Conservation (phyloP, 306 rosid species). For the Cyclanthera cordifolia region DNA sequence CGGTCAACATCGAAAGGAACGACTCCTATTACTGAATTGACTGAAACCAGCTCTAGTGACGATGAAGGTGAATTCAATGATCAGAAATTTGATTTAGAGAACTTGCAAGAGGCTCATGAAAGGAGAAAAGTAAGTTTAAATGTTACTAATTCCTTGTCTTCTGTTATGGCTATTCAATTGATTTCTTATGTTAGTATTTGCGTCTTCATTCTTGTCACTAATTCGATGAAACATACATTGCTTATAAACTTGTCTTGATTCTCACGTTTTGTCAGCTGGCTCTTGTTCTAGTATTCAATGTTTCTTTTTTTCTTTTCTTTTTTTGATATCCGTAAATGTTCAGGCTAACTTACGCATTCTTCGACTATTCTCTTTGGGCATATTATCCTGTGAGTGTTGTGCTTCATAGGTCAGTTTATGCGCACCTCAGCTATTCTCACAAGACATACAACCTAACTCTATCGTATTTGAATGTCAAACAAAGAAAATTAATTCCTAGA, state of each 20-base stretch:
- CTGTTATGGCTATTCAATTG: background rate
- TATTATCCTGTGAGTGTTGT: no score
- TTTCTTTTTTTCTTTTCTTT: no score
- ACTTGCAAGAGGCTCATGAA: slow-evolving; percentile 22
- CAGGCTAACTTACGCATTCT: no score
- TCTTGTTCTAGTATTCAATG: background rate
- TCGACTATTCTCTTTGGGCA: no score
- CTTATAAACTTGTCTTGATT: background rate
- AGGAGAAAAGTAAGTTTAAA: slow-evolving; percentile 50
- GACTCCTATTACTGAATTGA: slow-evolving; percentile 22
- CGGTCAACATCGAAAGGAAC: slow-evolving; percentile 34
- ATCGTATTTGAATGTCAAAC: no score
- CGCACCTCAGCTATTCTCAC: no score
- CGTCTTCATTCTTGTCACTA: background rate
- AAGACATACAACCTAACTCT: no score
- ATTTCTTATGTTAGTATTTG: background rate
- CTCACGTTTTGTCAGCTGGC: background rate
- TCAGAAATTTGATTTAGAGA: slow-evolving; percentile 21
- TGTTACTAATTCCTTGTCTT: background rate
- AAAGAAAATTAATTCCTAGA: no score
- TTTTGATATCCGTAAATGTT: no score
- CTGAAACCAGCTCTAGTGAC: slow-evolving; percentile 34
- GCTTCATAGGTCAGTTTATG: no score
- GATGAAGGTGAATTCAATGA: slow-evolving; percentile 29
- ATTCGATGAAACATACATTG: background rate